Percentiles rank a stretch among this genome's conserved stretches.
Evolutionary conservation across 805 yeast species (phyloP).

Genomic region (Ogataea trehaloabstinens): DNA sequence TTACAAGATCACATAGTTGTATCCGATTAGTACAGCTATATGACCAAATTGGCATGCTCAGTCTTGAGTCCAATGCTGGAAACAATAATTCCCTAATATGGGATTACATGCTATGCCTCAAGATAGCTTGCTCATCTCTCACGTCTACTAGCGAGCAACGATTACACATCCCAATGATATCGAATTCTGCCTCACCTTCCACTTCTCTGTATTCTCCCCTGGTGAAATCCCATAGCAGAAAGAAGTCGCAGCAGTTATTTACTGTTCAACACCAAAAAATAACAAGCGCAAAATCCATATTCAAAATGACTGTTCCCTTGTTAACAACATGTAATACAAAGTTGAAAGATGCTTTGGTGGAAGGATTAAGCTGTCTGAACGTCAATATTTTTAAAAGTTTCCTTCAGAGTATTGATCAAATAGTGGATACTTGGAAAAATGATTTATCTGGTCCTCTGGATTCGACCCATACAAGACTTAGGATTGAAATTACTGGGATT

Average conservation of each 20-base stretch:
- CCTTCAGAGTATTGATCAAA: slow-evolving; percentile 68
- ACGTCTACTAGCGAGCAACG: slow-evolving; percentile 89
- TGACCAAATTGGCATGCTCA: slow-evolving; percentile 58
- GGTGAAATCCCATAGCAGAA: slow-evolving; percentile 63
- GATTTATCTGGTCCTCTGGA: slow-evolving; percentile 36
- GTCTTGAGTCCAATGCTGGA: slow-evolving; percentile 36
- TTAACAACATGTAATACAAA: slow-evolving; percentile 65
- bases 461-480: slow-evolving; percentile 30
- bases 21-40: slow-evolving; percentile 83
- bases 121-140: slow-evolving; percentile 87
- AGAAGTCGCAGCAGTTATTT: slow-evolving; percentile 73
- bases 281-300: slow-evolving; percentile 87
- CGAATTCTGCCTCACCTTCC: slow-evolving; percentile 12
- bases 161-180: slow-evolving; percentile 53
- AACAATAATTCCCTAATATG: slow-evolving; percentile 29
- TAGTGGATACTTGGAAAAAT: slow-evolving; percentile 55
- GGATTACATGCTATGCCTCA: slow-evolving; percentile 64
- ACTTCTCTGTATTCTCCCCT: slow-evolving; percentile 39
- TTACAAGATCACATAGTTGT: slow-evolving; percentile 89
- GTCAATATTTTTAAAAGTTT: slow-evolving; percentile 83
- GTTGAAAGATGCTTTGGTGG: slow-evolving; percentile 82
- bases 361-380: slow-evolving; percentile 86
- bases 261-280: slow-evolving; percentile 88
- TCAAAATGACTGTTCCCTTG: slow-evolving; percentile 82
- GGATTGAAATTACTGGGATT: slow-evolving; percentile 78